phyloP scores from a whole-genome alignment of 73 alveolate genomes.

The Blepharisma japonicum region DNA sequence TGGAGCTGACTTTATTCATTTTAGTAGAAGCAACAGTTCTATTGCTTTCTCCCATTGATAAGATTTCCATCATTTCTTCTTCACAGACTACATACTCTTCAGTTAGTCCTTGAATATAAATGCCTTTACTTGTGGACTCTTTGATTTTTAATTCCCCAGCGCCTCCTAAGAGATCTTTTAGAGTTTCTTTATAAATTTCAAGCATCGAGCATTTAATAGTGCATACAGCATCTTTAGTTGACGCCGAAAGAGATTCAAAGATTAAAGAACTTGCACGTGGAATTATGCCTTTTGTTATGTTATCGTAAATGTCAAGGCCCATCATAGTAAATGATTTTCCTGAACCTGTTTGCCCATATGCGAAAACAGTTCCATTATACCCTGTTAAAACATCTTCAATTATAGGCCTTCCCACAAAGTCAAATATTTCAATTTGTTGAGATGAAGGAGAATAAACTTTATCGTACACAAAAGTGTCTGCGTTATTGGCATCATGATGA shows the following conservation, averaged over 20 bases:
- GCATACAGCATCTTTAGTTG: conserved; percentile 4
- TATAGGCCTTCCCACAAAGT: conserved; percentile 50
- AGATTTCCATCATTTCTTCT: conserved; percentile 73
- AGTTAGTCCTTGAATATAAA: conserved; percentile 80
- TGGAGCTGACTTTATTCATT: conserved; percentile 81
- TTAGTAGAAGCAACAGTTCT: conserved; percentile 89
- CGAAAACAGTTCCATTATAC: conserved; percentile 92
- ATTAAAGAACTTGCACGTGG: conserved; percentile 12
- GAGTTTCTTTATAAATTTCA: conserved; percentile 29
- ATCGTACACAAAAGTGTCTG: conserved; percentile 41
- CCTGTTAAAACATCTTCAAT: conserved; percentile 81
- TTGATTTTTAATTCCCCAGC: conserved; percentile 49
- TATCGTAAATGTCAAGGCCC: conserved; percentile 49
- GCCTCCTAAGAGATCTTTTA: conserved; percentile 27
- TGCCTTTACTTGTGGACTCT: conserved; percentile 88
- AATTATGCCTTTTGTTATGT: conserved; percentile 28
- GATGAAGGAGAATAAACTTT: conserved; percentile 42
- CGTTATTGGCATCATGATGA: too few species aligned
- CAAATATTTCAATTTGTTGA: conserved; percentile 47
- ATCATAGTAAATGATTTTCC: conserved; percentile 97
- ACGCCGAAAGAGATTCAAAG: background rate
- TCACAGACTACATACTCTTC: conserved; percentile 87
- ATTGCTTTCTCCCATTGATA: conserved; percentile 69
- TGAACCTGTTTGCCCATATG: conserved; percentile 96
- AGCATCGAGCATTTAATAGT: conserved; percentile 30